These are phyloP conservation scores for Colletotrichum melonis DNA, from an alignment of 2,329 filamentous ascomycete genomes.

Conservation along the genomic window DNA sequence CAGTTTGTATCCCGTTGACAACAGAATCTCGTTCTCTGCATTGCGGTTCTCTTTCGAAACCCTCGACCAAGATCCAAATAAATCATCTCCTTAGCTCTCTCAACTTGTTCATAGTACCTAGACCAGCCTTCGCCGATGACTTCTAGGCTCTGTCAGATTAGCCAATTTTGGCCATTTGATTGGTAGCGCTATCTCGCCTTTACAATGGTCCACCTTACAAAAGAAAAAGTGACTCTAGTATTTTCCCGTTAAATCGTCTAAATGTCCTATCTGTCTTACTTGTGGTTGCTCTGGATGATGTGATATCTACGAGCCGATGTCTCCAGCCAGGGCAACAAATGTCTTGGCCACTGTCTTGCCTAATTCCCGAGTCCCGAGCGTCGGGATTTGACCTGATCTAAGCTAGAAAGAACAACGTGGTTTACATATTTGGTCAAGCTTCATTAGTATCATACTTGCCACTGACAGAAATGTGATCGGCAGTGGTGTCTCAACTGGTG, in stretches of 20 bases:
- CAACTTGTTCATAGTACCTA: no score
- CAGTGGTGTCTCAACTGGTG: not conserved
- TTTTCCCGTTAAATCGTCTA: no score
- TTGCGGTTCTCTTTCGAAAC: not conserved
- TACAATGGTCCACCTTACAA: no score
- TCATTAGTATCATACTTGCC: not conserved
- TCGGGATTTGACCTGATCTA: not conserved
- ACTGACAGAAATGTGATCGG: not conserved
- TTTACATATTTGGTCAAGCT: not conserved
- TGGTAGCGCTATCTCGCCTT: no score
- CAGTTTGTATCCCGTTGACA: no score
- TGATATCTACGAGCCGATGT: no score
- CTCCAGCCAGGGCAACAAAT: not conserved
- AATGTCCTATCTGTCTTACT: no score
- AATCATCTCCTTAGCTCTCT: no score
- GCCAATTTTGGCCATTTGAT: no score
- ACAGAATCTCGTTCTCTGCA: not conserved
- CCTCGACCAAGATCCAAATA: not conserved
- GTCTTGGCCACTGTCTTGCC: not conserved
- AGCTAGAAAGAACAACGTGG: not conserved
- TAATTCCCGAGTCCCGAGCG: not conserved
- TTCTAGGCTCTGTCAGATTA: no score
- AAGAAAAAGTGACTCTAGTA: no score
- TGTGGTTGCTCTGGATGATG: not conserved
- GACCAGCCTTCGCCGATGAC: no score